These are phyloP conservation scores for Sphagnum fallax DNA, from an alignment of 228 moss, liverwort and hornwort species.

Conservation along the genomic window DNA sequence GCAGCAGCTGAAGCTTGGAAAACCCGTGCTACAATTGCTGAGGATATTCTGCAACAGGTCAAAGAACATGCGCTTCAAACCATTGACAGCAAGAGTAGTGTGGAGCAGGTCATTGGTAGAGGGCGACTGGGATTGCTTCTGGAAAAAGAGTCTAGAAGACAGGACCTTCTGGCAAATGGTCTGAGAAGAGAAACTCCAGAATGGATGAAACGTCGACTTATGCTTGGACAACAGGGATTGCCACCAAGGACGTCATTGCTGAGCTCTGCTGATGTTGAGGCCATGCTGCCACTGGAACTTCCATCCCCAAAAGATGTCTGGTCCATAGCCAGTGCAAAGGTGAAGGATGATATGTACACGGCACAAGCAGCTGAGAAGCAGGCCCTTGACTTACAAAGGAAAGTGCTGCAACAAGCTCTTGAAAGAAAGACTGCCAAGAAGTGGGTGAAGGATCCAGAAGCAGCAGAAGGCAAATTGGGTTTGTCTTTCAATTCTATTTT, in stretches of 20 bases:
- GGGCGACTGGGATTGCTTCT: constrained; percentile 65
- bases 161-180: constrained; percentile 80
- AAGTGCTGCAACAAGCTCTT: constrained; percentile 63
- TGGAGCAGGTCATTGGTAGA: constrained; percentile 25
- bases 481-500: neutral
- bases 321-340: constrained; percentile 61
- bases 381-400: constrained; percentile 75
- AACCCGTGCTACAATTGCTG: constrained; percentile 51
- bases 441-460: constrained; percentile 35
- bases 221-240: constrained; percentile 54
- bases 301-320: constrained; percentile 69
- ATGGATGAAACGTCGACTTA: constrained; percentile 78
- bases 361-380: constrained; percentile 80
- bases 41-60: constrained; percentile 32
- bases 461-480: constrained; percentile 60
- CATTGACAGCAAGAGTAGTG: constrained; percentile 11
- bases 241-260: constrained; percentile 51
- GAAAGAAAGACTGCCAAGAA: constrained; percentile 52
- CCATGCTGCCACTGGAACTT: constrained; percentile 57
- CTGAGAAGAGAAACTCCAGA: constrained; percentile 74
- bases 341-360: constrained; percentile 69
- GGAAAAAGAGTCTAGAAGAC: constrained; percentile 57
- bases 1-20: constrained; percentile 70
- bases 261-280: constrained; percentile 32
- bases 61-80: constrained; percentile 39